Evolutionary conservation across 2,329 filamentous ascomycete species (phyloP), one percentile per base, ranked within the genome.

Genomic region (Penicillium sp.): DNA sequence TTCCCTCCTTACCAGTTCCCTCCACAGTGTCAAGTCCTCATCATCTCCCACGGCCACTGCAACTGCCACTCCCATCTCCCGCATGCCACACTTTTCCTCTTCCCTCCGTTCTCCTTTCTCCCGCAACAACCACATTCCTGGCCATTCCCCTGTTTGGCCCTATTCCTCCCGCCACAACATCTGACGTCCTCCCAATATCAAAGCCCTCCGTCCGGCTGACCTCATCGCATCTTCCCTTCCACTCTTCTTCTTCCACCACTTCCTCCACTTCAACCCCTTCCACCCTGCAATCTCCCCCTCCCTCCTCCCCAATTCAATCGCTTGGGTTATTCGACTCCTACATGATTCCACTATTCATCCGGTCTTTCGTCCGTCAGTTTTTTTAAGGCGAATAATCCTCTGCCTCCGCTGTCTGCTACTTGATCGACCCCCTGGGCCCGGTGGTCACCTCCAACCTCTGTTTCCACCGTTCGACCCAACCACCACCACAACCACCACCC

Each of bases 91-190:
- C 45, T 32, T 43, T 13, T 26, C 20, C 18, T 17, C 24, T 40
- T 27, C 48, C 41, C 21, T 27, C 27, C 12, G 13, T 37, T 41
- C 34, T 40, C 24, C 46, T 42, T 36, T 46, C 42, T 33, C 36
- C 42, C 55, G 37, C 47, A 49, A 55, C 58, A 54, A 58, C 57
- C 52, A 60, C 60, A 63, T 63, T 63, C 60, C 54, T 50, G n/a
- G n/a, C 53, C 32, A 18, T 26, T 24, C 32, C 44, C 17, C 12
- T 12, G 7, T 20, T 36, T 40, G 15, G 18, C 10, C 8, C 15
- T 7, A 27, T 42, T 34, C 24, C 34, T 52, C 51, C 55, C 59
- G 65, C 66, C 69, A 68, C 67, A 71, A 71, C 67, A 71, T 70
- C 69, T 59, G 63, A 53, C 49, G 44, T 29, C 27, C 34, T 37